These are phyloP conservation scores for Ilex aquifolium DNA, from an alignment of 257 asterid species.

Conservation along the genomic window DNA sequence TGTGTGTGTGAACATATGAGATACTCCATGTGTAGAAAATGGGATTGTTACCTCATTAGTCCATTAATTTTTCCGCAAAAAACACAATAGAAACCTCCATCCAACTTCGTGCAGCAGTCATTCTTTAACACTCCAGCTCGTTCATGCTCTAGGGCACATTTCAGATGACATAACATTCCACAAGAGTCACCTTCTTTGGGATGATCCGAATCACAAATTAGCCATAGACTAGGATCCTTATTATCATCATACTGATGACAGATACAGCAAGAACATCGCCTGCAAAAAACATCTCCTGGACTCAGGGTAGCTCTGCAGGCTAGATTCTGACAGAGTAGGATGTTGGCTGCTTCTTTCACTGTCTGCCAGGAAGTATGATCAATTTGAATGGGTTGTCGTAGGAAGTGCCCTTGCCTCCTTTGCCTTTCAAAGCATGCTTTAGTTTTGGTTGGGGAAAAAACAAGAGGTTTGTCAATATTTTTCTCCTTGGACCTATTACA, in stretches of 20 bases:
- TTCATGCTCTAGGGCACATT: conserved; percentile 63
- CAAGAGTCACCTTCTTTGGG: conserved; percentile 50
- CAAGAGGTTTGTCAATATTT: conserved; percentile 12
- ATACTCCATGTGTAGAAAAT: background rate
- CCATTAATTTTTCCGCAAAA: conserved; percentile 75
- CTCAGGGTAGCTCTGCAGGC: conserved; percentile 70
- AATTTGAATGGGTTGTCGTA: conserved; percentile 12
- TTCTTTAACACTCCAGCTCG: conserved; percentile 47
- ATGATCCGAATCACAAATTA: conserved; percentile 57
- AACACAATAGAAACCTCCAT: conserved; percentile 64
- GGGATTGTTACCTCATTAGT: conserved; percentile 50
- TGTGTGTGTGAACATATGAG: too few relatives aligned
- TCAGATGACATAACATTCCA: conserved; percentile 82
- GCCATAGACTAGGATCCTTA: conserved; percentile 85
- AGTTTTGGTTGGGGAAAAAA: conserved; percentile 23
- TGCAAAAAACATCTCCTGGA: conserved; percentile 52
- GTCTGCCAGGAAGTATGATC: conserved; percentile 25
- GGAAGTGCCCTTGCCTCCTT: conserved; percentile 27
- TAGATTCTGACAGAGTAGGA: conserved; percentile 47
- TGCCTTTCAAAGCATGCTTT: conserved; percentile 53
- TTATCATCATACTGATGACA: conserved; percentile 73
- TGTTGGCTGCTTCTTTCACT: conserved; percentile 21
- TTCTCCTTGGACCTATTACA: conserved; percentile 34
- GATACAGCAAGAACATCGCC: conserved; percentile 76
- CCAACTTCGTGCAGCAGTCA: conserved; percentile 48